Evolutionary conservation across 1,139 yeast genomes (phyloP), one percentile per base, ranked within the genome.

Genomic region (Hyphopichia fennica): DNA sequence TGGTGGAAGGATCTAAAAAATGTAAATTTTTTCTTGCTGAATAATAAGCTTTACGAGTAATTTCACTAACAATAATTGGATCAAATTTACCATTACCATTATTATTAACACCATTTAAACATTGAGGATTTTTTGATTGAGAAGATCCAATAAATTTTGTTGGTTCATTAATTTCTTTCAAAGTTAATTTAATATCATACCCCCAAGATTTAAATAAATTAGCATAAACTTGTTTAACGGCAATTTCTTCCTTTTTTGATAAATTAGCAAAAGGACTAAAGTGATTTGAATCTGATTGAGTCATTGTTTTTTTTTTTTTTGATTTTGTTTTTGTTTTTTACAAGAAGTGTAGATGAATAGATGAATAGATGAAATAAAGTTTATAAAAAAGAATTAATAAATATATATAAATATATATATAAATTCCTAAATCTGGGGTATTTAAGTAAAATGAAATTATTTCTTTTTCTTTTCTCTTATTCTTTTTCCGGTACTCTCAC

Each of bases 141-240:
- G 41, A 45, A 36, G 34, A 38, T 7, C 58, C 51, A 33, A 45
- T 48, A 40, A 47, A 52, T 2, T 40, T 36, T 10, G 25, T 41
- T 4, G 38, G 40, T 37, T 48, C 30, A 16, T 44, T 41, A 23
- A 48, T 44, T 27, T 53, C 44, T 17, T 45, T 35, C 33, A 45
- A 16, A 32, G 66, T 61, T 27, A 77, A 60, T 30, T 63, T 64
- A 10, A 82, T 72, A 2, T 76, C 74, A 42, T 81, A 72, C 3
- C 89, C 93, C 69, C 82, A 75, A 42, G 72, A 79, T 44, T 76
- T 77, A 46, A 87, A 65, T 37, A 84, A 56, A 47, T 81, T 77
- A 33, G 86, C 81, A 93, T 95, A 86, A 39, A 82, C 73, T 56
- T 87, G 91, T 63, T 88, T 88, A 52, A 89, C 72, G 33, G 72